A percentile compares a stretch with the other conserved stretches of the same genome.
These are phyloP conservation scores for Colletotrichum sp. DNA, from an alignment of 2,329 filamentous ascomycete species.

Conservation along the genomic window DNA sequence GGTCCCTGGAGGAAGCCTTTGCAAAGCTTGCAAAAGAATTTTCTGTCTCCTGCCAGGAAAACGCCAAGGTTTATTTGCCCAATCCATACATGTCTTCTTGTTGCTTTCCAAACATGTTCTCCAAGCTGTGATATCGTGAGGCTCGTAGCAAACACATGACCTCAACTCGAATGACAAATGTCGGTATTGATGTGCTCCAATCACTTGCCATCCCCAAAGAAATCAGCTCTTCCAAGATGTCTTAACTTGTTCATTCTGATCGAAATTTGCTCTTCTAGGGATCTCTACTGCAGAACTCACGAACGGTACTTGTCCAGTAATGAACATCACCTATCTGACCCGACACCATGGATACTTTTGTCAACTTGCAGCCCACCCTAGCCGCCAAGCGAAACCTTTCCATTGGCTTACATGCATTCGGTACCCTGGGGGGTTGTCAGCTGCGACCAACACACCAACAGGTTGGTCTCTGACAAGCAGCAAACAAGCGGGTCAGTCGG, in stretches of 20 bases:
- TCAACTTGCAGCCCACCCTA: background rate
- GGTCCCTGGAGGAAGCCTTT: background rate
- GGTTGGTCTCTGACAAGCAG: background rate
- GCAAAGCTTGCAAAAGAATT: background rate
- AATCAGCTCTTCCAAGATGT: rapidly evolving
- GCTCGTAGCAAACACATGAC: background rate
- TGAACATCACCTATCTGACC: background rate
- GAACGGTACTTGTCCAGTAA: background rate
- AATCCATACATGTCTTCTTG: background rate
- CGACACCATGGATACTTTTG: background rate
- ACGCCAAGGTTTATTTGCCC: background rate
- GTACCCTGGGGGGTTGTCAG: background rate
- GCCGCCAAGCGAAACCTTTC: background rate
- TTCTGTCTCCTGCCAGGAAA: background rate
- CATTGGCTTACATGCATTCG: background rate
- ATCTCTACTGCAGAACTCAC: rapidly evolving
- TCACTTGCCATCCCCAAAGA: background rate
- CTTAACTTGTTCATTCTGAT: rapidly evolving
- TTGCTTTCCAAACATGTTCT: background rate
- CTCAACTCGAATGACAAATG: background rate
- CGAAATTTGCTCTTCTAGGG: background rate
- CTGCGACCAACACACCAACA: background rate
- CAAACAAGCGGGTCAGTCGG: background rate
- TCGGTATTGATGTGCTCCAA: rapidly evolving
- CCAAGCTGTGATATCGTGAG: background rate